Evolutionary conservation across 2,329 filamentous ascomycete species (phyloP).

Genomic region (Epichloe baconii): DNA sequence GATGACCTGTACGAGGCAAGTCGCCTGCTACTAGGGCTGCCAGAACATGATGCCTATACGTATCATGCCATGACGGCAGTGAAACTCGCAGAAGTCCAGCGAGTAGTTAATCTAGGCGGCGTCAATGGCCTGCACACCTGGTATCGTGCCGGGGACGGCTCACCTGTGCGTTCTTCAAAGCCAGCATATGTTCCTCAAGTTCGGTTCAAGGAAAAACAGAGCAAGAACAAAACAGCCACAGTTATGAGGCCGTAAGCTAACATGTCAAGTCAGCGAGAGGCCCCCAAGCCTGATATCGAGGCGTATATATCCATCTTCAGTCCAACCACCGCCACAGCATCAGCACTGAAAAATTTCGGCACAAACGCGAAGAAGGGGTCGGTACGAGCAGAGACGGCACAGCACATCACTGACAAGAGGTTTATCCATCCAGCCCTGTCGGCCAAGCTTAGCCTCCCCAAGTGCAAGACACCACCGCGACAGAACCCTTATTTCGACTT

Average conservation of each 20-base stretch:
- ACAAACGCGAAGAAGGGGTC: slow-evolving; percentile 53
- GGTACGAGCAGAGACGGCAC: slow-evolving; percentile 41
- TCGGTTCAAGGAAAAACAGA: background rate
- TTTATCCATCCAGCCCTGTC: slow-evolving; percentile 32
- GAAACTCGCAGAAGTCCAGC: slow-evolving; percentile 34
- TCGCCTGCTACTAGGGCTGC: slow-evolving; percentile 29
- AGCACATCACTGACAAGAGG: slow-evolving; percentile 40
- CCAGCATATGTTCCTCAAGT: background rate
- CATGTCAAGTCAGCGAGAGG: slow-evolving; percentile 19
- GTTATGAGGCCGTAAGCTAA: background rate
- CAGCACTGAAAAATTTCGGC: slow-evolving; percentile 47
- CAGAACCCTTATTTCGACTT: slow-evolving; percentile 55
- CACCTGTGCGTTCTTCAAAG: slow-evolving; percentile 15
- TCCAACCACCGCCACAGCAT: slow-evolving; percentile 42
- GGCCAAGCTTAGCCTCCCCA: slow-evolving; percentile 29
- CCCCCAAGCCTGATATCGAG: slow-evolving; percentile 43
- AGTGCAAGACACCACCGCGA: slow-evolving; percentile 29
- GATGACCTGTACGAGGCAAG: slow-evolving; percentile 34
- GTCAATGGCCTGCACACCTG: slow-evolving; percentile 35
- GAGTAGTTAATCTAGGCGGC: slow-evolving; percentile 28
- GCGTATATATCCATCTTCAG: slow-evolving; percentile 57
- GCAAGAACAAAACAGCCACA: too few relatives aligned
- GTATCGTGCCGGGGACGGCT: slow-evolving; percentile 29
- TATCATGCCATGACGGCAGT: slow-evolving; percentile 40
- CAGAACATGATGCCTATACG: slow-evolving; percentile 31